Evolutionary conservation across 768 basidiomycete genomes (phyloP).

Genomic region (Glaciozyma martinii): DNA sequence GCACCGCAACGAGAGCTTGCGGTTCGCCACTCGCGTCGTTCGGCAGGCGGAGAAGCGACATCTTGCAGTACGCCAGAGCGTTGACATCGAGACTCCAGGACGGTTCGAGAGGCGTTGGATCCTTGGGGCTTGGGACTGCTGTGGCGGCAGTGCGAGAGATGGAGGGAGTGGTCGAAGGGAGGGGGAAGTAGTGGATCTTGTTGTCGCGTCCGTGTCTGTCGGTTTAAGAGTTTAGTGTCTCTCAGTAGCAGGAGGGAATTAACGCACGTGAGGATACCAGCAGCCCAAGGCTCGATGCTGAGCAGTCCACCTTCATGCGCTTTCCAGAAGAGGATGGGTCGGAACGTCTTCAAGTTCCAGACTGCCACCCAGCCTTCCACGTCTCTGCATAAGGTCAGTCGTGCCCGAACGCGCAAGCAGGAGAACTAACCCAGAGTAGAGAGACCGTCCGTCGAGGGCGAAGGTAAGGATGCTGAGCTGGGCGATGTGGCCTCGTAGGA

Average conservation of each 20-base stretch:
- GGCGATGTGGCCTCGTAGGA: conserved; percentile 63
- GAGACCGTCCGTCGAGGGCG: conserved; percentile 62
- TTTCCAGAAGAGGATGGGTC: conserved; percentile 65
- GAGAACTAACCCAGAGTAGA: conserved; percentile 59
- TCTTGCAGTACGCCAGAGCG: conserved; percentile 85
- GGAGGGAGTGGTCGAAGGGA: conserved; percentile 35
- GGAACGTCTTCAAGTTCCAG: conserved; percentile 64
- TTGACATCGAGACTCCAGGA: conserved; percentile 76
- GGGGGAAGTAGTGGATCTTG: conserved; percentile 66
- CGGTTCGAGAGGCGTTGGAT: conserved; percentile 48
- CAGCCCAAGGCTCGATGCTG: conserved; percentile 65
- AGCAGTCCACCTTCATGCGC: conserved; percentile 71
- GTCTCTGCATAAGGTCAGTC: conserved; percentile 43
- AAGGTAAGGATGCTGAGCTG: conserved; percentile 55
- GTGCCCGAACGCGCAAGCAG: neutral
- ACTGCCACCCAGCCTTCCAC: conserved; percentile 63
- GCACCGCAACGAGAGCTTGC: conserved; percentile 62
- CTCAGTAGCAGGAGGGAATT: neutral
- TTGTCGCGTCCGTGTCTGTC: conserved; percentile 75
- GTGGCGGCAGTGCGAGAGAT: conserved; percentile 43
- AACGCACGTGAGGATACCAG: conserved; percentile 64
- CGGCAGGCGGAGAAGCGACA: conserved; percentile 53
- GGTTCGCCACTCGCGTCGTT: neutral
- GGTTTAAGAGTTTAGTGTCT: neutral
- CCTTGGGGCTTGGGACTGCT: conserved; percentile 38